Percentiles rank a stretch among this genome's conserved stretches.
These are phyloP conservation scores for Citrus hindsii DNA, from an alignment of 345 rosid species.

Conservation along the genomic window DNA sequence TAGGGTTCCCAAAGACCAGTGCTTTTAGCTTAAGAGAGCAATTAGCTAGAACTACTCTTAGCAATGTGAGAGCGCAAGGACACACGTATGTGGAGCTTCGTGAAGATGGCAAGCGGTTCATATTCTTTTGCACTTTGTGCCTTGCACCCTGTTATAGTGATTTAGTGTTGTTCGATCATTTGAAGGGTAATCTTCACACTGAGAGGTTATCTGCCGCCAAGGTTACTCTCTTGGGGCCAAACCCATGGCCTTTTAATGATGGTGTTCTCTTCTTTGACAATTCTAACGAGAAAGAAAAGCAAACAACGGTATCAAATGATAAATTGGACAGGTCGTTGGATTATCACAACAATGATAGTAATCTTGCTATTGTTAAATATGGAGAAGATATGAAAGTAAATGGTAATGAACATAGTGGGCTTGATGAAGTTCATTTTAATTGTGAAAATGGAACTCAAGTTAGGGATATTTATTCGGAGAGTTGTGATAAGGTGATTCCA, in stretches of 20 bases:
- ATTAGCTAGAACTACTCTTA: slow-evolving; percentile 60
- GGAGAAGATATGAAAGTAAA: slow-evolving; percentile 21
- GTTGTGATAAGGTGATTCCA: slow-evolving; percentile 41
- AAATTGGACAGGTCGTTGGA: slow-evolving; percentile 26
- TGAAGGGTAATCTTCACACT: slow-evolving; percentile 71
- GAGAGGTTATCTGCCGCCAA: slow-evolving; percentile 71
- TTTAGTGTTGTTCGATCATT: slow-evolving; percentile 63
- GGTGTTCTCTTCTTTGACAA: slow-evolving; percentile 77
- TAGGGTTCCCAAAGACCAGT: slow-evolving; percentile 47
- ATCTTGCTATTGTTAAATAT: slow-evolving; percentile 56
- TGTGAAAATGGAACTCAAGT: slow-evolving; percentile 9
- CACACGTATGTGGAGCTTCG: slow-evolving; percentile 80
- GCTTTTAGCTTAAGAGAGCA: slow-evolving; percentile 59
- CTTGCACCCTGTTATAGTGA: slow-evolving; percentile 84
- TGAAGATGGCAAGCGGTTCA: slow-evolving; percentile 63
- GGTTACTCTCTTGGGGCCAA: slow-evolving; percentile 62
- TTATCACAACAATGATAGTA: slow-evolving; percentile 23
- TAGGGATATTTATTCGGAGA: slow-evolving; percentile 22
- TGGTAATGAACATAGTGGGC: slow-evolving; percentile 13
- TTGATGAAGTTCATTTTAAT: slow-evolving; percentile 13
- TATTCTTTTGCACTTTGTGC: slow-evolving; percentile 88
- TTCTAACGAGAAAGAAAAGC: slow-evolving; percentile 35
- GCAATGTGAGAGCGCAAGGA: slow-evolving; percentile 60
- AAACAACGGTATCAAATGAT: slow-evolving; percentile 14
- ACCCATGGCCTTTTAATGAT: slow-evolving; percentile 92